phyloP scores from a whole-genome alignment of 441 rosid genomes.

The Eutrema salsugineum region DNA sequence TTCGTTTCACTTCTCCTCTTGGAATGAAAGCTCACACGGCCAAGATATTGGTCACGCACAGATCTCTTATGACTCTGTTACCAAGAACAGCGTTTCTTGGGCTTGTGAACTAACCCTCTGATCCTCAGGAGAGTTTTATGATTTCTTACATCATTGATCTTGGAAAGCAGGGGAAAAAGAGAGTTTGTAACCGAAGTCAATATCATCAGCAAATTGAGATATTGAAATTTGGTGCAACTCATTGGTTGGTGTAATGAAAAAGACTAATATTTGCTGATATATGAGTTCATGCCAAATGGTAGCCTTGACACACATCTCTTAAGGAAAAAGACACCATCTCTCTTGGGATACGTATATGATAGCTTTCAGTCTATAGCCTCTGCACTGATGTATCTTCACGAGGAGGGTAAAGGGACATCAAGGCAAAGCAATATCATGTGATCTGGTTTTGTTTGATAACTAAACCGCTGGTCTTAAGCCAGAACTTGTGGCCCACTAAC shows the following conservation, averaged over 20 bases:
- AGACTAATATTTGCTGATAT: slow-evolving; percentile 37
- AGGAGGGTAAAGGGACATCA: slow-evolving; percentile 47
- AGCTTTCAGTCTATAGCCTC: slow-evolving; percentile 41
- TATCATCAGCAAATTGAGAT: slow-evolving; percentile 45
- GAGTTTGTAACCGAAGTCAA: slow-evolving; percentile 52
- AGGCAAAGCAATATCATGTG: slow-evolving; percentile 49
- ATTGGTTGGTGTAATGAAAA: slow-evolving; percentile 57
- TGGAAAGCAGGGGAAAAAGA: slow-evolving; percentile 40
- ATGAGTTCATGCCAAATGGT: slow-evolving; percentile 52
- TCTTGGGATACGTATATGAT: slow-evolving; percentile 36
- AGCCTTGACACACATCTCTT: slow-evolving; percentile 49
- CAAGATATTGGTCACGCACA: slow-evolving; percentile 27
- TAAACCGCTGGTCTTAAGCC: too few relatives aligned
- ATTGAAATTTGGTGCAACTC: slow-evolving; percentile 50
- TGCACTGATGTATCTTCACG: slow-evolving; percentile 46
- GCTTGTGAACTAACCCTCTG: slow-evolving; percentile 4
- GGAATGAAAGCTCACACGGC: slow-evolving; percentile 27
- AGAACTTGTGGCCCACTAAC: too few relatives aligned
- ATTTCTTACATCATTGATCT: slow-evolving; percentile 34
- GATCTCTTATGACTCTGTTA: slow-evolving; percentile 38
- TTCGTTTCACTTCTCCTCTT: slow-evolving; percentile 21
- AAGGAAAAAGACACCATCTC: slow-evolving; percentile 31
- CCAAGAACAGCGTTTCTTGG: slow-evolving; percentile 39
- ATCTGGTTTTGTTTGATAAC: too few relatives aligned
- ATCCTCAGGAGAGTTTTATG: slow-evolving; percentile 11